Base-by-base conservation (phyloP, 345 rosid species). In the Melaleuca quinquenervia region DNA sequence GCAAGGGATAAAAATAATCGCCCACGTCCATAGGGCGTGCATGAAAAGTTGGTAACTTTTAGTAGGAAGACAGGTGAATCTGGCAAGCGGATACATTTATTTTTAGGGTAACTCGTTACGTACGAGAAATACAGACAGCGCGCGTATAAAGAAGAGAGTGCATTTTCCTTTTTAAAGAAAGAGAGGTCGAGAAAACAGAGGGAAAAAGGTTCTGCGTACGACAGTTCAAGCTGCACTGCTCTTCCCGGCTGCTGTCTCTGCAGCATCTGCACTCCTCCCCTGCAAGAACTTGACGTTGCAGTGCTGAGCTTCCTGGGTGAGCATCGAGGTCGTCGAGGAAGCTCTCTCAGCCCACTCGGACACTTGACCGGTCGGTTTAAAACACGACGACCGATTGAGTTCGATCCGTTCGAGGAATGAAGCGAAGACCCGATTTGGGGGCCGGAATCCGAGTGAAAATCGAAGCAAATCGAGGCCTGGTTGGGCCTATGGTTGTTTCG, bases 341-440 rank as follows among this genome's bases (percentile, higher is more conserved):
- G 1, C 11, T 62, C 21, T 15, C 41, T 62, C 44, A 1, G 41
- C 75, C 27, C 15, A 2, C 20, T 3, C 10, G 1, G 41, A 14
- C 20, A 0, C 1, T 1, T 14, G 11, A 62, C 2, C 41, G 11
- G 2, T 62, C 11, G 3, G 6, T 16, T 0, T 21, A 62, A 0
- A 27, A 62, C 21, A 3, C 0, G 21, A 62, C 1, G 11, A 20
- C 5, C 41, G 41, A 29, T 14, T 12, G 70, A 11, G 6, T 58
- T 58, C 70, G 12, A 5, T 24, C 3, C 5, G 21, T 29, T 8
- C 5, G 14, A 29, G 44, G 29, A 62, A 41, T 7, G 21, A 29
- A 6, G 75, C 11, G 29, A 62, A 0, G 5, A 29, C 41, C 5
- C 11, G 11, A 62, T 27, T 14, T 62, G 18, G 3, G 16, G 1